Percentiles rank a stretch among this genome's conserved stretches.
Evolutionary conservation across 108 stramenopile genomes (phyloP).

Genomic region (Pseudonitzschia delicatissima): DNA sequence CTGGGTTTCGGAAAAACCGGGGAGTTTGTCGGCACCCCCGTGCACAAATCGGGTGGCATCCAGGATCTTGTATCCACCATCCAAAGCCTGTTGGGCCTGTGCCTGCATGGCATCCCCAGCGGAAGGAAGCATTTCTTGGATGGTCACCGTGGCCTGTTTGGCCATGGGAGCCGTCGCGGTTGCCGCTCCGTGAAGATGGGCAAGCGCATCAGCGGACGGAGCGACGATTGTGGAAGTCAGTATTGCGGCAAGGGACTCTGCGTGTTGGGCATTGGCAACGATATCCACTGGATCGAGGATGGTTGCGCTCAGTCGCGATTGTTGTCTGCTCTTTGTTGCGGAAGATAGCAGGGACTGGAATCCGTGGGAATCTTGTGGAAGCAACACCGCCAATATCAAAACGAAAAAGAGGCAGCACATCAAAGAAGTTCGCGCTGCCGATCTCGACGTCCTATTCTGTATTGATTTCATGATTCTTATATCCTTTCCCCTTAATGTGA

Average conservation of each 20-base stretch:
- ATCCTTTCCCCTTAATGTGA: not conserved
- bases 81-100: not conserved
- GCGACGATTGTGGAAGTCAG: not conserved
- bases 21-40: not conserved
- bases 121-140: not conserved
- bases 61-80: not conserved
- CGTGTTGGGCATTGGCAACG: not conserved
- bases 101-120: conserved; percentile 1
- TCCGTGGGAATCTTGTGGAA: not conserved
- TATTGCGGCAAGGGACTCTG: not conserved
- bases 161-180: not conserved
- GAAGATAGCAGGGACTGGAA: not conserved
- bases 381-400: not conserved
- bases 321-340: not conserved
- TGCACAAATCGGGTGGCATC: not conserved
- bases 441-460: not conserved
- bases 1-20: not conserved
- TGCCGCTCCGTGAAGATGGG: too few species aligned
- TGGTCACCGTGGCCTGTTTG: not conserved
- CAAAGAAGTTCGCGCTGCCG: too few species aligned
- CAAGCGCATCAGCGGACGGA: not conserved
- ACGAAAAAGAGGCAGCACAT: not conserved
- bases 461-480: not conserved
- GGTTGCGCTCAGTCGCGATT: not conserved
- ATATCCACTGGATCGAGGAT: not conserved